These are phyloP conservation scores for Trichoderma cornu-damae DNA, from an alignment of 2,329 filamentous ascomycete genomes.

Conservation along the genomic window DNA sequence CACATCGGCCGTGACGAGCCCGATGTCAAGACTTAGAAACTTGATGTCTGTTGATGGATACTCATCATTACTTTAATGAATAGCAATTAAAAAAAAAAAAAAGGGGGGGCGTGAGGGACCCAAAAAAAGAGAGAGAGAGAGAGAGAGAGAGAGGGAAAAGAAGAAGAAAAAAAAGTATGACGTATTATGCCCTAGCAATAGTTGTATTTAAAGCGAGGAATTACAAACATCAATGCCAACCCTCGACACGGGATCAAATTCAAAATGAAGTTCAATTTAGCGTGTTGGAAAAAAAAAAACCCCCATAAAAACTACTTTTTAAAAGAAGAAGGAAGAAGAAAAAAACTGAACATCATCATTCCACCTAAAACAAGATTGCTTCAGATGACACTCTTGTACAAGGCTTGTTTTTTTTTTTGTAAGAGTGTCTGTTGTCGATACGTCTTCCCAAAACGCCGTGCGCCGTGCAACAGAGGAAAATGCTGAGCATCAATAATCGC, in stretches of 20 bases:
- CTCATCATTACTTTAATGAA: background rate
- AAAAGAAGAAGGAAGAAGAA: background rate
- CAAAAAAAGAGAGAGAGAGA: no score
- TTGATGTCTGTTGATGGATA: background rate
- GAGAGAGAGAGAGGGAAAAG: background rate
- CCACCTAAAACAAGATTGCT: background rate
- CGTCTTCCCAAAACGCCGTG: background rate
- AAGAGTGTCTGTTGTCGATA: no score
- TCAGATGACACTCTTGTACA: background rate
- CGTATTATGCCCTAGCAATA: conserved; percentile 9
- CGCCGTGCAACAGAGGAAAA: background rate
- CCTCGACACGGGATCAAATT: no score
- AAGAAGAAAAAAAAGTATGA: conserved; percentile 1
- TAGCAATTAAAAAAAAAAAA: conserved; percentile 3
- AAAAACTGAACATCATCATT: background rate
- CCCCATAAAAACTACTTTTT: no score
- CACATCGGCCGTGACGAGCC: conserved; percentile 88
- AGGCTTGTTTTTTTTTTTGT: background rate
- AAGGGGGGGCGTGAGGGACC: background rate
- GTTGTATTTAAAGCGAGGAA: conserved; percentile 6
- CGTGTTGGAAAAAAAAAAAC: no score
- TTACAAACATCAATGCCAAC: background rate
- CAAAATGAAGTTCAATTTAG: no score
- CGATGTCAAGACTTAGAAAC: conserved; percentile 81
- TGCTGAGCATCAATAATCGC: background rate